Conservation (phyloP, 2,329 filamentous ascomycete genomes). For the Aspergillus sp. region DNA sequence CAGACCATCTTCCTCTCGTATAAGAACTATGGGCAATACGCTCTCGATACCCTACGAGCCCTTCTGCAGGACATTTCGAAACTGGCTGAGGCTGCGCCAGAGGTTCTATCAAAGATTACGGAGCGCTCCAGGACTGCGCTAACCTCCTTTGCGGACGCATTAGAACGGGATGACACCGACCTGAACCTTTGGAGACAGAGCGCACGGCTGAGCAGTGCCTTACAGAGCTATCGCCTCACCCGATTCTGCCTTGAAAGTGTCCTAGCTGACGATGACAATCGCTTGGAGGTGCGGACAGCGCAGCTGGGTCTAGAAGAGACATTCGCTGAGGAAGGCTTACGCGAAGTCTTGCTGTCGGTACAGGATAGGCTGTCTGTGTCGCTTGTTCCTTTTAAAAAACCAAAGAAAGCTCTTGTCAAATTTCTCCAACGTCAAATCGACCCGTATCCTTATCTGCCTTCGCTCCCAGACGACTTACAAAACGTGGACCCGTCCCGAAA, state of each 20-base stretch:
- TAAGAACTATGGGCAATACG: constrained; percentile 93
- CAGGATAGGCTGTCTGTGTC: constrained; percentile 60
- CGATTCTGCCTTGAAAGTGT: constrained; percentile 68
- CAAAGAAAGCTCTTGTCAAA: constrained; percentile 57
- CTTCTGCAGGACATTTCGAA: constrained; percentile 39
- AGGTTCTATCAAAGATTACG: constrained; percentile 29
- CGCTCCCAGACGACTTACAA: constrained; percentile 36
- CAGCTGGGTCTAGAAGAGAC: constrained; percentile 63
- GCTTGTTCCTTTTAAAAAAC: constrained; percentile 55
- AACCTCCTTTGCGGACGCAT: constrained; percentile 62
- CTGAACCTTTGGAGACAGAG: constrained; percentile 67
- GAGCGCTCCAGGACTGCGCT: constrained; percentile 51
- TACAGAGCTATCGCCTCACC: constrained; percentile 62
- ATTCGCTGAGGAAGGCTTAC: constrained; percentile 57
- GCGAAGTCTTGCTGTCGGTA: constrained; percentile 53
- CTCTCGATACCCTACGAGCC: constrained; percentile 73
- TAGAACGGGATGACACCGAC: constrained; percentile 69
- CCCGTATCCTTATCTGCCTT: constrained; percentile 54
- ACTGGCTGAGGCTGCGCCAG: constrained; percentile 22
- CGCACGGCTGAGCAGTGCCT: constrained; percentile 60
- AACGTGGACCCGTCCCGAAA: constrained; percentile 33
- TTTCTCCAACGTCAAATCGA: constrained; percentile 60
- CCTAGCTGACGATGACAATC: constrained; percentile 64
- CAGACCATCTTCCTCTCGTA: constrained; percentile 92
- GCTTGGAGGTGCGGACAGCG: constrained; percentile 56